A percentile compares a stretch with the other conserved stretches of the same genome.
phyloP scores from a whole-genome alignment of 805 yeast species.

The Sugiyamaella boreocaroliniensis region DNA sequence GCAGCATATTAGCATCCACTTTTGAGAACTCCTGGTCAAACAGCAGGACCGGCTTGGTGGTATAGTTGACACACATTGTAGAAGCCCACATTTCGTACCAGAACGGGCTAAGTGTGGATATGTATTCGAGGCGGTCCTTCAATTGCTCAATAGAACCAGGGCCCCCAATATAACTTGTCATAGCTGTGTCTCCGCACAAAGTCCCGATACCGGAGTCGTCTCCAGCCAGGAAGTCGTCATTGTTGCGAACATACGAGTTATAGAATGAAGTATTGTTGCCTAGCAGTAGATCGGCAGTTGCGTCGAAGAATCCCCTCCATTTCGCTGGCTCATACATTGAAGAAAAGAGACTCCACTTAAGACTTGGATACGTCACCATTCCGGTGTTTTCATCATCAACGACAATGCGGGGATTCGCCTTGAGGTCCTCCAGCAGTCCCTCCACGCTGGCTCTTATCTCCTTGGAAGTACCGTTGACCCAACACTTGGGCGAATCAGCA shows the following conservation, averaged over 20 bases:
- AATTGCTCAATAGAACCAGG: neutral
- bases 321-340: conserved; percentile 14
- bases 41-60: conserved; percentile 6
- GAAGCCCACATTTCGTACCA: conserved; percentile 7
- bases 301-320: conserved; percentile 16
- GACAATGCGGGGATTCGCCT: conserved; percentile 8
- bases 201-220: conserved; percentile 10
- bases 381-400: conserved; percentile 1
- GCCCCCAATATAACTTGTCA: neutral
- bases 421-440: conserved; percentile 7
- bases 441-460: conserved; percentile 6
- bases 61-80: conserved; percentile 1
- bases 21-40: conserved; percentile 12
- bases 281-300: conserved; percentile 4
- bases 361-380: conserved; percentile 8
- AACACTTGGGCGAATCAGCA: conserved; percentile 2
- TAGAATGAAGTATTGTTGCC: conserved; percentile 11
- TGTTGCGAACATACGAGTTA: neutral
- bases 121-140: neutral
- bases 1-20: conserved; percentile 14
- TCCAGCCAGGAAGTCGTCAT: neutral
- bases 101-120: neutral
- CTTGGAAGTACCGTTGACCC: conserved; percentile 2
- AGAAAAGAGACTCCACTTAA: conserved; percentile 8
- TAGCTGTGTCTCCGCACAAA: conserved; percentile 8